Evolutionary conservation across 768 basidiomycete genomes (phyloP), one percentile per base, ranked within the genome.

Genomic region (Mycena vitilis): DNA sequence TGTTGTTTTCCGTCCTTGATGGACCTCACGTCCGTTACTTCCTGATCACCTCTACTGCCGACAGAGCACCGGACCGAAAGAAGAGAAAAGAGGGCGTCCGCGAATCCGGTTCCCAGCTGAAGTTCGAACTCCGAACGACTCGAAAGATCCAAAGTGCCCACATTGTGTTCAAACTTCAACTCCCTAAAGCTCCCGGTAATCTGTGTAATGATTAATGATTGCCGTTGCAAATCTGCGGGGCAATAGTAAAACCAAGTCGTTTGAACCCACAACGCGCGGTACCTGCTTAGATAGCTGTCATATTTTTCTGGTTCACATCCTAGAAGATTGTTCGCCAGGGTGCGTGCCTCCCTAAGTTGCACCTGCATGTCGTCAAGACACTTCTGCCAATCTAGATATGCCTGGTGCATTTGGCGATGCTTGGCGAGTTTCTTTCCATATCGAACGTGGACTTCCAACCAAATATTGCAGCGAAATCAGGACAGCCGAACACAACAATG

Each of bases 351-450:
- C n/a, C 69, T 44, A 2, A 42, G 55, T 45, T 74, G 71, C 6
- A 75, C 68, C 15, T 72, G 75, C 37, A 58, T 60, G 36, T 76
- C 74, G 12, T 66, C 45, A 6, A 25, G 36, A 13, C 59, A 22
- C 4, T 70, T 68, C 16, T 72, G 71, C 18, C 57, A 62, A 45
- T 74, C 76, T 23, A 81, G 70, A 61, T 73, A 57, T 20, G 77
- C 64, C 18, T 79, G 76, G 30, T 78, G 66, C 60, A 74, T 64
- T 37, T 71, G 69, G 1, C 79, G 74, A 48, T 78, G 74, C 36
- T 60, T 65, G 15, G 68, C 68, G 53, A 75, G 79, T 23, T 47
- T n/a, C 36, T 73, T 63, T 0, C 78, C 77, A 52, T 80, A 81
- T 4, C 51, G 62, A 74, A 63, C 20, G 65, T 49, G 9, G 61